phyloP scores from a whole-genome alignment of 2,329 filamentous ascomycete genomes.

The Conoideocrella luteorostrata region DNA sequence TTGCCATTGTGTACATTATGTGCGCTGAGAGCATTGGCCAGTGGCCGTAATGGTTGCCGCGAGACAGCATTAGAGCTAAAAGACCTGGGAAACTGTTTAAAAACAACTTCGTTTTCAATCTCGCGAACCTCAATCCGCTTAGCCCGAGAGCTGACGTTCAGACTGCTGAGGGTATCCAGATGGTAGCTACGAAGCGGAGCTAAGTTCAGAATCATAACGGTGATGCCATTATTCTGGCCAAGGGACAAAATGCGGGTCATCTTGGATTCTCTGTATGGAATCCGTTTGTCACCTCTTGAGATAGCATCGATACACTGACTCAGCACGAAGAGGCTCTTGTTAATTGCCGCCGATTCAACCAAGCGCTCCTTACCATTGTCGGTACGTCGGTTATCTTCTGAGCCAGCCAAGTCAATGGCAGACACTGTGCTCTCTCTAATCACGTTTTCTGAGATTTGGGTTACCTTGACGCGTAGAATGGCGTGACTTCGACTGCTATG shows the following conservation, averaged over 20 bases:
- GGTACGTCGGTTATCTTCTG: constrained; percentile 89
- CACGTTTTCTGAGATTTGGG: constrained; percentile 63
- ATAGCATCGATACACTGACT: constrained; percentile 96
- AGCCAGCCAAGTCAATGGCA: constrained; percentile 90
- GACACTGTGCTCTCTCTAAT: constrained; percentile 76
- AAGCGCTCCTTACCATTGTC: constrained; percentile 90
- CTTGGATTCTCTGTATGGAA: constrained; percentile 92
- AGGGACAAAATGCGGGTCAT: constrained; percentile 93
- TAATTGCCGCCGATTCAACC: constrained; percentile 94
- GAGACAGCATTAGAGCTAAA: constrained; percentile 32
- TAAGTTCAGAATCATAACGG: constrained; percentile 93
- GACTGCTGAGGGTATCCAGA: constrained; percentile 83
- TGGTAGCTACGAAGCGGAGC: constrained; percentile 90
- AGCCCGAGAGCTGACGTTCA: constrained; percentile 91
- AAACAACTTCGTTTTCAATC: constrained; percentile 91
- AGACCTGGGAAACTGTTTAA: constrained; percentile 64
- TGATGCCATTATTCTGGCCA: constrained; percentile 91
- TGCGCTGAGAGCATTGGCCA: constrained; percentile 69
- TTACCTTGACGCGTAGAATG: constrained; percentile 83
- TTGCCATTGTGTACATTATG: constrained; percentile 65
- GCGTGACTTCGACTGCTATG: constrained; percentile 87
- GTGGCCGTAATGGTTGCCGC: constrained; percentile 72
- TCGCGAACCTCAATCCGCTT: constrained; percentile 96
- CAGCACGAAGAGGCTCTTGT: constrained; percentile 92
- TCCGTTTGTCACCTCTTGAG: constrained; percentile 63